Evolutionary conservation across 2,329 filamentous ascomycete species (phyloP).

Genomic region (Septoria linicola): DNA sequence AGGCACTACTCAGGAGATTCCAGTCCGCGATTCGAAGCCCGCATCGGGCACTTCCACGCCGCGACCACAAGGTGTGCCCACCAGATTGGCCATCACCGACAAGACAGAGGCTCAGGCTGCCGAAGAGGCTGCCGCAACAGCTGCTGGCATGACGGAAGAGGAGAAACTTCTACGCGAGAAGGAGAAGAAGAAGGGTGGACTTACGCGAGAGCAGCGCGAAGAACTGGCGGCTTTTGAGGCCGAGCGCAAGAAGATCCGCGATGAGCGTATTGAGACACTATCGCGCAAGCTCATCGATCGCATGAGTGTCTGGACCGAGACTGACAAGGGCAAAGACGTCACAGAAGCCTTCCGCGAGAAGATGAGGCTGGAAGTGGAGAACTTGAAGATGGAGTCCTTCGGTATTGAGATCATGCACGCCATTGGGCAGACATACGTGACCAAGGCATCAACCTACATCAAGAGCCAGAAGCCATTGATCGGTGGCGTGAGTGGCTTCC

Average conservation of each 20-base stretch:
- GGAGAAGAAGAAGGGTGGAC: conserved; percentile 83
- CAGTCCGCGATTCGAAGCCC: conserved; percentile 28
- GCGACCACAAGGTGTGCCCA: conserved; percentile 60
- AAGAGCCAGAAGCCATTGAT: conserved; percentile 92
- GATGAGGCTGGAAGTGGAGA: conserved; percentile 91
- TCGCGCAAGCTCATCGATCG: conserved; percentile 83
- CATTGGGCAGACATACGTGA: conserved; percentile 85
- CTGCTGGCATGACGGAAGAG: conserved; percentile 66
- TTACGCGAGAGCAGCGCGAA: conserved; percentile 90
- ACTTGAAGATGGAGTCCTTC: conserved; percentile 98
- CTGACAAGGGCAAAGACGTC: conserved; percentile 81
- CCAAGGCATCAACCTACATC: conserved; percentile 81
- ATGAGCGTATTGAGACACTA: conserved; percentile 85
- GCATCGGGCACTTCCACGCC: conserved; percentile 49
- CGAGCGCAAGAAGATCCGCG: conserved; percentile 77
- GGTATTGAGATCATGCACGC: conserved; percentile 94
- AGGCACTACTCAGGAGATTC: conserved; percentile 26
- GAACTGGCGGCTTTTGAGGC: conserved; percentile 84
- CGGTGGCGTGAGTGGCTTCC: conserved; percentile 85
- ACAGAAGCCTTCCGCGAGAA: conserved; percentile 91
- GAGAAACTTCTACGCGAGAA: conserved; percentile 75
- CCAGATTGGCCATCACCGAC: conserved; percentile 85
- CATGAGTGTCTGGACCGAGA: conserved; percentile 94
- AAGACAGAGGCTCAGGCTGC: conserved; percentile 75
- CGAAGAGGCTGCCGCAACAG: conserved; percentile 66